These are phyloP conservation scores for Trametes villosa DNA, from an alignment of 768 basidiomycete genomes.

Conservation along the genomic window DNA sequence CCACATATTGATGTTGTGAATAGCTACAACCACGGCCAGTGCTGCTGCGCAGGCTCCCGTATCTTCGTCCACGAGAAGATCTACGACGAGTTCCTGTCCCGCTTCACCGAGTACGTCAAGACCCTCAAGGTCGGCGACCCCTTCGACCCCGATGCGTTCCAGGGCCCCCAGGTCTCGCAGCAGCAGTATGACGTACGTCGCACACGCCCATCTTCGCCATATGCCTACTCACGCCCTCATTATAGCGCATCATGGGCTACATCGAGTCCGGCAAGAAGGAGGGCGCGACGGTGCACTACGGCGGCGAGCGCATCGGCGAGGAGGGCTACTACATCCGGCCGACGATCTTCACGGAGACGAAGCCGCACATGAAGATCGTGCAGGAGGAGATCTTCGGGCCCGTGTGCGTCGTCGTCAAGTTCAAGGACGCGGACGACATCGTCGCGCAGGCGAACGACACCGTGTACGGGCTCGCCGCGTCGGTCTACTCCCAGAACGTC, in stretches of 20 bases:
- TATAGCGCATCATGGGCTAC: conserved; percentile 61
- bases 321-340: conserved; percentile 69
- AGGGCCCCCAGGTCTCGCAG: conserved; percentile 83
- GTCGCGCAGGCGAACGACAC: conserved; percentile 84
- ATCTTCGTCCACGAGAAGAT: conserved; percentile 80
- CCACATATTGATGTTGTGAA: background rate
- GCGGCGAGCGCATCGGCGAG: conserved; percentile 55
- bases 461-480: conserved; percentile 83
- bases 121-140: conserved; percentile 72
- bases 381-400: conserved; percentile 70
- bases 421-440: conserved; percentile 65
- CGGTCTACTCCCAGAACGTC: conserved; percentile 83
- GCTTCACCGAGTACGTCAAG: conserved; percentile 58
- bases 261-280: conserved; percentile 61
- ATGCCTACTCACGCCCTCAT: background rate
- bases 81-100: conserved; percentile 75
- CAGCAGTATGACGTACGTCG: conserved; percentile 66
- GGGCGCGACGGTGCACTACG: conserved; percentile 61
- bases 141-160: conserved; percentile 59
- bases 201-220: background rate
- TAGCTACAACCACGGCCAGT: conserved; percentile 78
- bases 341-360: conserved; percentile 64
- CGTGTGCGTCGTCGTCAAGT: conserved; percentile 70
- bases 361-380: conserved; percentile 60
- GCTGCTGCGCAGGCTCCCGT: conserved; percentile 80